These are phyloP conservation scores for Pelagomonas calceolata DNA, from an alignment of 108 stramenopile genomes.

Conservation along the genomic window DNA sequence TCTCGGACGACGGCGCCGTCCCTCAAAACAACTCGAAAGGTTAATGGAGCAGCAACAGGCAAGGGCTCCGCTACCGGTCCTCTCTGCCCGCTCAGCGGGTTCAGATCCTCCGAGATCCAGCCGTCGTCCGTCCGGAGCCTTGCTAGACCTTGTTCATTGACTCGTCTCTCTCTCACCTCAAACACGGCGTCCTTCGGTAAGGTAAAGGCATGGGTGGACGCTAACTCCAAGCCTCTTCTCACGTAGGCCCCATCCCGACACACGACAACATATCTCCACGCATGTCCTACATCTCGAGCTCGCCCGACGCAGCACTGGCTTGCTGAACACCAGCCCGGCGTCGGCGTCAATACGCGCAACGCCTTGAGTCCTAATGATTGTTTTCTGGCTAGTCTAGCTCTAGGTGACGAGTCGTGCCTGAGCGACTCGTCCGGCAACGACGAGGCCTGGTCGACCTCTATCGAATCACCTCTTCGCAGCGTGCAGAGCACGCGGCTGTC, in stretches of 20 bases:
- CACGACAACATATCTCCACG: slow-evolving; percentile 16
- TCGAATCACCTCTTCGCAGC: too few relatives aligned
- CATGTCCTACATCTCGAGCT: neutral
- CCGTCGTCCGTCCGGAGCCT: slow-evolving; percentile 48
- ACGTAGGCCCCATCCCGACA: slow-evolving; percentile 66
- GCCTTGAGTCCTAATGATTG: neutral
- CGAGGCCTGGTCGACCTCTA: too few relatives aligned
- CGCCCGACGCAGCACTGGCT: neutral
- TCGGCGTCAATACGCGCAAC: neutral
- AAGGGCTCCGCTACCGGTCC: slow-evolving; percentile 59
- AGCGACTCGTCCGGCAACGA: too few relatives aligned
- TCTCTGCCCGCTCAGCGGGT: slow-evolving; percentile 66
- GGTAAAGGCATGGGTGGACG: slow-evolving; percentile 40
- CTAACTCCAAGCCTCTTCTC: slow-evolving; percentile 61
- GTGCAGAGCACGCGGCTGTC: too few relatives aligned
- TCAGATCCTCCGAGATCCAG: slow-evolving; percentile 74
- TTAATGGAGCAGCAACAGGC: slow-evolving; percentile 50
- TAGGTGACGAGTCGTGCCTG: too few relatives aligned
- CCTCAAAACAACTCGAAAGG: slow-evolving; percentile 40
- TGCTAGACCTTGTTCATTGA: slow-evolving; percentile 61
- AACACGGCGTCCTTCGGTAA: slow-evolving; percentile 57
- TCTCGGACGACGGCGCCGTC: slow-evolving; percentile 56
- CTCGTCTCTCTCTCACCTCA: slow-evolving; percentile 44
- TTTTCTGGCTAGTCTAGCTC: neutral
- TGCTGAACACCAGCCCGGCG: neutral